A percentile compares a stretch with the other conserved stretches of the same genome.
These are phyloP conservation scores for Gossypium thurberi DNA, from an alignment of 345 rosid genomes.

Conservation along the genomic window DNA sequence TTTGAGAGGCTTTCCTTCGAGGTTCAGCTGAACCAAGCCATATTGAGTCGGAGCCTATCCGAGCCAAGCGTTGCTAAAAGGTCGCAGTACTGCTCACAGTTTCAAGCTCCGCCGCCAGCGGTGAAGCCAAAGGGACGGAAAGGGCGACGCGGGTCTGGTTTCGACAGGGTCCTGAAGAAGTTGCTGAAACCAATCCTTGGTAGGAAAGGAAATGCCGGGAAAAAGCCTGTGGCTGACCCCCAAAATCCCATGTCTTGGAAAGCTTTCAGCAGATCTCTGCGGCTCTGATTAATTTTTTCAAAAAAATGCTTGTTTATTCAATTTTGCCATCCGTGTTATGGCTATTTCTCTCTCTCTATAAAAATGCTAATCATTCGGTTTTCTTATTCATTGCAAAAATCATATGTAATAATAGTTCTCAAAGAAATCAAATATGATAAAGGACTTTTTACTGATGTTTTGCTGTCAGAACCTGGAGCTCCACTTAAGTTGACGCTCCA, in stretches of 20 bases:
- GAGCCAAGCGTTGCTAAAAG: constrained; percentile 29
- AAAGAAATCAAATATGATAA: not conserved
- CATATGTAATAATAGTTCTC: not conserved
- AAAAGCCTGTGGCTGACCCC: constrained; percentile 15
- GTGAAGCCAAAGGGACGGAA: constrained; percentile 9
- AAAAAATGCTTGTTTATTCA: not conserved
- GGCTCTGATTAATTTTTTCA: not conserved
- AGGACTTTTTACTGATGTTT: not conserved
- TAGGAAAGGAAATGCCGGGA: constrained; percentile 19
- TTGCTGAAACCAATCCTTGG: constrained; percentile 44
- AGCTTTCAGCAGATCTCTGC: constrained; percentile 55
- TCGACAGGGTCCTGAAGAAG: constrained; percentile 47
- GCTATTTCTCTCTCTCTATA: not conserved
- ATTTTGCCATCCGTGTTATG: not conserved
- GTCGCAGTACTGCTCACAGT: not conserved
- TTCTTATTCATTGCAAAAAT: not conserved
- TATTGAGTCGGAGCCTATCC: constrained; percentile 61
- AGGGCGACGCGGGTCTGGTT: constrained; percentile 28
- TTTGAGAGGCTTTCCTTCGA: constrained; percentile 77
- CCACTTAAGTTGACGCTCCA: too few species aligned
- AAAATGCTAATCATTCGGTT: not conserved
- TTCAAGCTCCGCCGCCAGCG: constrained; percentile 7
- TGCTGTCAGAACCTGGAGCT: too few species aligned
- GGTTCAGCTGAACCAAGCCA: constrained; percentile 57
- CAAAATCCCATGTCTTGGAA: constrained; percentile 31